Evolutionary conservation across 306 rosid species (phyloP).

Genomic region (Arachis stenosperma): DNA sequence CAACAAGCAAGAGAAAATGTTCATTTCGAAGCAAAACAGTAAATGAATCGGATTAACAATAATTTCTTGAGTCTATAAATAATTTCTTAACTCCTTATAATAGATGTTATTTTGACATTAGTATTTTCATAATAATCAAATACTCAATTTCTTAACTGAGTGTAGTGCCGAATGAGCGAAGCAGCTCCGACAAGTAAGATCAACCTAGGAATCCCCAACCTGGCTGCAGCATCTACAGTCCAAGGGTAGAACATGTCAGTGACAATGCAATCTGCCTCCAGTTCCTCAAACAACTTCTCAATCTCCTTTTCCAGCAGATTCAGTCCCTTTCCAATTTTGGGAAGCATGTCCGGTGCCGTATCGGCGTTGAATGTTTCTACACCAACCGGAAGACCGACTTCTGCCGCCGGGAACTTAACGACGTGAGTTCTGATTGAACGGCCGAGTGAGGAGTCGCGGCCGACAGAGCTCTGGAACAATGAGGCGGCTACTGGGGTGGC

Average conservation of each 20-base stretch:
- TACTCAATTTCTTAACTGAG: background rate
- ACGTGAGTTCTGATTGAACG: slow-evolving; percentile 40
- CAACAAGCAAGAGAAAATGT: too few species aligned
- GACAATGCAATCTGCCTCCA: slow-evolving; percentile 46
- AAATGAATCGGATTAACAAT: too few species aligned
- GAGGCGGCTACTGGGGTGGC: slow-evolving; percentile 44
- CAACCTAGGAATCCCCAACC: slow-evolving; percentile 43
- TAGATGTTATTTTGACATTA: too few species aligned
- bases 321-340: slow-evolving; percentile 28
- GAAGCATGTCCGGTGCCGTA: slow-evolving; percentile 8
- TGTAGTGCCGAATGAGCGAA: slow-evolving; percentile 38
- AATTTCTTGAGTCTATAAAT: too few species aligned
- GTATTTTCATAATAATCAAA: too few species aligned
- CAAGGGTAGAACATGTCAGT: slow-evolving; percentile 50
- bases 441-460: slow-evolving; percentile 37
- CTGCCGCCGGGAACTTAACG: slow-evolving; percentile 31
- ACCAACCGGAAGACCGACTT: slow-evolving; percentile 40
- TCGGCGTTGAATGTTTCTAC: slow-evolving; percentile 37
- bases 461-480: slow-evolving; percentile 42
- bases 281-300: slow-evolving; percentile 32
- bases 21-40: too few species aligned
- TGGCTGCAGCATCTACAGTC: slow-evolving; percentile 38
- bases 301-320: slow-evolving; percentile 28
- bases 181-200: slow-evolving; percentile 35
- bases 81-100: too few species aligned